Conservation (phyloP, 129 eudicot genomes). For the Artemisia annua region DNA sequence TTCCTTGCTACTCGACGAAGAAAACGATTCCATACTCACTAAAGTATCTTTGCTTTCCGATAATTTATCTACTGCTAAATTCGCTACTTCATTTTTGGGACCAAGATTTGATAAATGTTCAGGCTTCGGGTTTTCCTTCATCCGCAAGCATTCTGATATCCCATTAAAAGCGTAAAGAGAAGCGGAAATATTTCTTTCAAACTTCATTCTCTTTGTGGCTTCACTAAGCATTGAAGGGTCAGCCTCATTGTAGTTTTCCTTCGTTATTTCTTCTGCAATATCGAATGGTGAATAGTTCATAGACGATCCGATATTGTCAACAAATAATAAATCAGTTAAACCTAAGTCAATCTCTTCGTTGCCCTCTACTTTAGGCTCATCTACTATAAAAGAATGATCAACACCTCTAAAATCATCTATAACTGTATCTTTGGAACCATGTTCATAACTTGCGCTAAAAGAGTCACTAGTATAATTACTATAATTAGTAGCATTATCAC, state of each 20-base stretch:
- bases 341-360: slow-evolving; percentile 33
- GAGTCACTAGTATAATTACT: slow-evolving; percentile 18
- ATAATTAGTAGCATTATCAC: not conserved
- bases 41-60: slow-evolving; percentile 11
- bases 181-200: slow-evolving; percentile 46
- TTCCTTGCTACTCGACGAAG: slow-evolving; percentile 42
- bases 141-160: slow-evolving; percentile 46
- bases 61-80: not conserved
- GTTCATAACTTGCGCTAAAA: slow-evolving; percentile 26
- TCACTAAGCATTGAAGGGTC: slow-evolving; percentile 40
- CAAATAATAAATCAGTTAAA: slow-evolving; percentile 35
- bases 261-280: slow-evolving; percentile 50
- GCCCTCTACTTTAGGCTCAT: slow-evolving; percentile 26
- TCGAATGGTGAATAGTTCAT: slow-evolving; percentile 40
- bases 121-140: slow-evolving; percentile 23
- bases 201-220: slow-evolving; percentile 49
- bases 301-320: slow-evolving; percentile 33
- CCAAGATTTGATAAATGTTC: slow-evolving; percentile 30
- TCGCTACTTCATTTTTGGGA: slow-evolving; percentile 19
- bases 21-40: slow-evolving; percentile 27
- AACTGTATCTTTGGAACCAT: slow-evolving; percentile 15
- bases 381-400: not conserved
- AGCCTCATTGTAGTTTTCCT: slow-evolving; percentile 28
- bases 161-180: slow-evolving; percentile 56
- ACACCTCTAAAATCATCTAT: slow-evolving; percentile 26